Percentiles rank a stretch among this genome's conserved stretches.
These are phyloP conservation scores for Hortiboletus flavorubellus DNA, from an alignment of 768 basidiomycete species.

Conservation along the genomic window DNA sequence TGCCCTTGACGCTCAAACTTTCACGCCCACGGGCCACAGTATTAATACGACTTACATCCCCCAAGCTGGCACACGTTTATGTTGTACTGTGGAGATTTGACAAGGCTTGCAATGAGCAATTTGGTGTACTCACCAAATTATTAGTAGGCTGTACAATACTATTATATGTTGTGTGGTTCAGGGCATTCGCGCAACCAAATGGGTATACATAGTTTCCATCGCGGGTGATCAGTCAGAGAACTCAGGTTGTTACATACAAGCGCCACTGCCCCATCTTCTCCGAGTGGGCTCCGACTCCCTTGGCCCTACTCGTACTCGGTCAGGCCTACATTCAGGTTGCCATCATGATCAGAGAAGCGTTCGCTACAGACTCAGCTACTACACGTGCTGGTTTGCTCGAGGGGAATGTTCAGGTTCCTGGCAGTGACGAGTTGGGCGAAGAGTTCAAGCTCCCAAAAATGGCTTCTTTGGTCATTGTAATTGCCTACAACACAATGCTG, in stretches of 20 bases:
- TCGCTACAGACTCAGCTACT: neutral
- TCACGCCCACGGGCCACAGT: too few relatives aligned
- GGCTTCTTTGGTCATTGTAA: conserved; percentile 43
- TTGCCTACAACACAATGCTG: conserved; percentile 41
- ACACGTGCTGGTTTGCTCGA: neutral
- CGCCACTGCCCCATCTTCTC: neutral
- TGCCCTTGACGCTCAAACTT: too few relatives aligned
- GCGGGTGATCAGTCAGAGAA: too few relatives aligned
- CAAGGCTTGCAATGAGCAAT: too few relatives aligned
- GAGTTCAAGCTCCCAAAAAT: conserved; percentile 48
- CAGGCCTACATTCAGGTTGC: neutral
- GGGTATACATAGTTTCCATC: too few relatives aligned
- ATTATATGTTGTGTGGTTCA: too few relatives aligned
- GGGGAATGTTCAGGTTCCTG: neutral
- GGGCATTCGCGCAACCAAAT: too few relatives aligned
- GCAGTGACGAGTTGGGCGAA: conserved; percentile 13
- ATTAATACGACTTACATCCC: too few relatives aligned
- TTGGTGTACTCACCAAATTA: too few relatives aligned
- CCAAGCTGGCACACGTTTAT: too few relatives aligned
- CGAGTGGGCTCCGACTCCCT: neutral
- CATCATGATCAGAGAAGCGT: neutral
- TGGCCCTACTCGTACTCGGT: neutral
- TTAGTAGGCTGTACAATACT: too few relatives aligned
- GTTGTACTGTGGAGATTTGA: too few relatives aligned
- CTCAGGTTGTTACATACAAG: neutral